A percentile compares a stretch with the other conserved stretches of the same genome.
These are phyloP conservation scores for Botrytis fragariae DNA, from an alignment of 2,329 filamentous ascomycete species.

Conservation along the genomic window DNA sequence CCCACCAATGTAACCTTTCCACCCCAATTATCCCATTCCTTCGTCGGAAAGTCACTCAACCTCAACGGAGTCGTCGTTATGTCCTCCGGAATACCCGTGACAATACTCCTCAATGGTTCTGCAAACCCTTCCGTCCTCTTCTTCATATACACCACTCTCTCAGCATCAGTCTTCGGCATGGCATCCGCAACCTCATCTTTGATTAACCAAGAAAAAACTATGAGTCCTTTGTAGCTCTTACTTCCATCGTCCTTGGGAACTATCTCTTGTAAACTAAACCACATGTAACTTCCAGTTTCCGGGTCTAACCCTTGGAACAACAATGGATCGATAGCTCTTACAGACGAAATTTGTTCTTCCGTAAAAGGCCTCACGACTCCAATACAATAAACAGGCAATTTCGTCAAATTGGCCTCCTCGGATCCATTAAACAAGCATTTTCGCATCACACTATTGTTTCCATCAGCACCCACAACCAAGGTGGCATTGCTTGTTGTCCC, in stretches of 20 bases:
- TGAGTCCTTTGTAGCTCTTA: slow-evolving; percentile 44
- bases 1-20: slow-evolving; percentile 37
- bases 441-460: slow-evolving; percentile 39
- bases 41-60: slow-evolving; percentile 39
- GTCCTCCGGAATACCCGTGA: slow-evolving; percentile 46
- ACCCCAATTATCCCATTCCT: slow-evolving; percentile 35
- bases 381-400: slow-evolving; percentile 42
- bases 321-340: slow-evolving; percentile 51
- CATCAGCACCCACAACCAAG: slow-evolving; percentile 44
- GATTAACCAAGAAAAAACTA: slow-evolving; percentile 49
- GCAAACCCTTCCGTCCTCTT: slow-evolving; percentile 41
- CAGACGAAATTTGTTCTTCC: slow-evolving; percentile 40
- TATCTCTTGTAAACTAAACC: slow-evolving; percentile 47
- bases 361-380: slow-evolving; percentile 43
- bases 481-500: slow-evolving; percentile 37
- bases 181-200: slow-evolving; percentile 36
- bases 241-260: slow-evolving; percentile 39
- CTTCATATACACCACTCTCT: slow-evolving; percentile 43
- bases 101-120: slow-evolving; percentile 44
- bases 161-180: slow-evolving; percentile 38
- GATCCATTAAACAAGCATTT: slow-evolving; percentile 29
- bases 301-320: slow-evolving; percentile 56
- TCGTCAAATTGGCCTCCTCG: slow-evolving; percentile 39
- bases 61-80: slow-evolving; percentile 36
- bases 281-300: slow-evolving; percentile 49